Evolutionary conservation across 2,329 filamentous ascomycete genomes (phyloP).

Genomic region (Thielaviopsis euricoi): DNA sequence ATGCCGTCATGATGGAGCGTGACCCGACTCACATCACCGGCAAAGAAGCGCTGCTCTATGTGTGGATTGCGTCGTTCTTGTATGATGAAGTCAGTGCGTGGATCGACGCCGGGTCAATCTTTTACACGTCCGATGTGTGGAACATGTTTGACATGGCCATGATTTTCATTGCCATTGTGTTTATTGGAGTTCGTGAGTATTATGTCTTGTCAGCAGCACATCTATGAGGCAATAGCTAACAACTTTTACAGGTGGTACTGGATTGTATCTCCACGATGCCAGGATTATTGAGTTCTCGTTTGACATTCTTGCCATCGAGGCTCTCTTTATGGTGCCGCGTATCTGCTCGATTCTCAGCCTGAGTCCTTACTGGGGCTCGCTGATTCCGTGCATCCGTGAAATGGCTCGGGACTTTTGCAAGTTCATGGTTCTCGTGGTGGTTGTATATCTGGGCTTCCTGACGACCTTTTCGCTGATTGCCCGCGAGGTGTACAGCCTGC

Average conservation of each 20-base stretch:
- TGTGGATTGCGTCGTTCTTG: slow-evolving; percentile 77
- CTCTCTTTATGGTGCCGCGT: slow-evolving; percentile 75
- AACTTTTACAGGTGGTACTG: slow-evolving; percentile 39
- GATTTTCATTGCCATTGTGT: slow-evolving; percentile 54
- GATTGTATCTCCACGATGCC: slow-evolving; percentile 39
- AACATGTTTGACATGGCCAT: slow-evolving; percentile 59
- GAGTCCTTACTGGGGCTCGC: slow-evolving; percentile 76
- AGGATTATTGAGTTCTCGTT: slow-evolving; percentile 64
- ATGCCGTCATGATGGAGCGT: slow-evolving; percentile 64
- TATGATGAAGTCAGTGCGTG: slow-evolving; percentile 80
- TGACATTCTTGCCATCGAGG: slow-evolving; percentile 77
- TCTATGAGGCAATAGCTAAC: neutral
- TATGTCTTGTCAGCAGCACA: neutral
- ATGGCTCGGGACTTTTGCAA: slow-evolving; percentile 91
- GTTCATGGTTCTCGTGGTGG: slow-evolving; percentile 63
- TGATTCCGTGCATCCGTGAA: slow-evolving; percentile 80
- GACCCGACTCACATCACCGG: slow-evolving; percentile 48
- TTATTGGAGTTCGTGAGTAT: slow-evolving; percentile 53
- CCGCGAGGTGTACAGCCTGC: slow-evolving; percentile 47
- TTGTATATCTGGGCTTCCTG: slow-evolving; percentile 75
- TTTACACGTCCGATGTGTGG: slow-evolving; percentile 75
- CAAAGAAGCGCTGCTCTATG: slow-evolving; percentile 57
- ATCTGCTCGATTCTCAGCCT: slow-evolving; percentile 77
- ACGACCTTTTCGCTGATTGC: slow-evolving; percentile 72
- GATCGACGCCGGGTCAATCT: slow-evolving; percentile 69